Base-by-base conservation (phyloP, 495 filamentous ascomycete genomes). In the Penicillium daleae region DNA sequence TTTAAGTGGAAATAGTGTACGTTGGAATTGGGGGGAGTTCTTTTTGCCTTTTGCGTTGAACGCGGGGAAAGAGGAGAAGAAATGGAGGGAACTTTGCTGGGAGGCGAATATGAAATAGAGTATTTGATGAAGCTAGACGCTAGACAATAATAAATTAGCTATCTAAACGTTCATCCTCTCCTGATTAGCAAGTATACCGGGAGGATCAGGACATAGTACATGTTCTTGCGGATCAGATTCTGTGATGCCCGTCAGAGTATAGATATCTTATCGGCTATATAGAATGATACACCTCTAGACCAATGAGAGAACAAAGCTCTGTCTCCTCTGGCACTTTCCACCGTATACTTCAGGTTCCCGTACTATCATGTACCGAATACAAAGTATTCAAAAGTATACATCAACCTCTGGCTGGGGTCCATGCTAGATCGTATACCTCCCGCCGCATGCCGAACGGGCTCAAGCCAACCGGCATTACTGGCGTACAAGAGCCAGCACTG, bases 391-490 rank as follows among this genome's bases (percentile, higher is more conserved):
- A 24, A 22, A 22, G 19, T 46, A 46, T 46, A 22, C 42, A 46
- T 22, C 19, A 8, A 46, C 1, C 42, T 19, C n/a, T 3, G 21
- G 19, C 40, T 8, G 40, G 40, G 46, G 46, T 50, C 46, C 46
- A 29, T 27, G 24, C 46, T 24, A 50, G 26, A 50, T 50, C 46
- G 46, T 50, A n/a, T n/a, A 29, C 46, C 46, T 50, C 26, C 46
- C 46, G 22, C 46, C 24, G 22, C 46, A 26, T 50, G 46, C 46
- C 46, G 46, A 29, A 50, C 22, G 26, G 46, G 46, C 46, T 50
- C 46, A 24, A 50, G 46, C 46, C 24, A 50, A 50, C 19, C 21
- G 42, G 42, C 13, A 24, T 29, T 27, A 29, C 46, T 50, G 51
- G 51, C 31, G 51, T 32, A 54, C 51, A 54, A 29, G 8, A 33